These are phyloP conservation scores for Castanopsis chinensis DNA, from an alignment of 306 rosid genomes.

Conservation along the genomic window DNA sequence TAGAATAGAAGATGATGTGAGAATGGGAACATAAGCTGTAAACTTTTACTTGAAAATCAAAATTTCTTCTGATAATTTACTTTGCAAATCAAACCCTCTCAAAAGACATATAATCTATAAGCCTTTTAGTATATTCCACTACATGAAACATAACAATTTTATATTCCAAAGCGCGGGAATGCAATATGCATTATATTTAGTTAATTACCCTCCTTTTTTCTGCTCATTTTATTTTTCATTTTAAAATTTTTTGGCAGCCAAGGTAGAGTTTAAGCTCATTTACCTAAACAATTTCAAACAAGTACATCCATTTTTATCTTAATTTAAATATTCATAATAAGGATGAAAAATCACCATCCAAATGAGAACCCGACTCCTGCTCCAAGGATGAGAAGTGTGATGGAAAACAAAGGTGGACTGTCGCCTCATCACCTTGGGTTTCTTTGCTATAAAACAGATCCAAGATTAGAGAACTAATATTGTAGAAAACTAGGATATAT, in stretches of 20 bases:
- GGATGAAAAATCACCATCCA: constrained; percentile 74
- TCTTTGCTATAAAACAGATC: constrained; percentile 48
- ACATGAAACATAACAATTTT: neutral
- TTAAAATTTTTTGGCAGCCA: neutral
- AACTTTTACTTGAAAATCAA: neutral
- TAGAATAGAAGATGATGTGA: neutral
- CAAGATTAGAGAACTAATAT: neutral
- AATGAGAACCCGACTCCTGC: constrained; percentile 77
- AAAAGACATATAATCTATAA: neutral
- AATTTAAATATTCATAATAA: neutral
- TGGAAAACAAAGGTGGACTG: constrained; percentile 89
- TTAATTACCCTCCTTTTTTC: neutral
- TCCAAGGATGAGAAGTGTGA: constrained; percentile 97
- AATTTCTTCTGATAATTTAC: neutral
- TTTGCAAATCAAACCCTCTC: neutral
- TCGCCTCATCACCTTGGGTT: constrained; percentile 80
- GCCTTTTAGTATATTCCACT: neutral
- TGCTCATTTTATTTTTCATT: neutral
- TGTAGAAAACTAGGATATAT: neutral
- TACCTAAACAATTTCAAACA: neutral
- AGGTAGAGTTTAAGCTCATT: neutral
- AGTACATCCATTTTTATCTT: neutral
- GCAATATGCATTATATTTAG: neutral
- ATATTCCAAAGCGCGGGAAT: neutral
- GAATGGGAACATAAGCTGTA: neutral